Evolutionary conservation across 257 asterid species (phyloP), one percentile per base, ranked within the genome.

Genomic region (Nicotiana tomentosiformis): DNA sequence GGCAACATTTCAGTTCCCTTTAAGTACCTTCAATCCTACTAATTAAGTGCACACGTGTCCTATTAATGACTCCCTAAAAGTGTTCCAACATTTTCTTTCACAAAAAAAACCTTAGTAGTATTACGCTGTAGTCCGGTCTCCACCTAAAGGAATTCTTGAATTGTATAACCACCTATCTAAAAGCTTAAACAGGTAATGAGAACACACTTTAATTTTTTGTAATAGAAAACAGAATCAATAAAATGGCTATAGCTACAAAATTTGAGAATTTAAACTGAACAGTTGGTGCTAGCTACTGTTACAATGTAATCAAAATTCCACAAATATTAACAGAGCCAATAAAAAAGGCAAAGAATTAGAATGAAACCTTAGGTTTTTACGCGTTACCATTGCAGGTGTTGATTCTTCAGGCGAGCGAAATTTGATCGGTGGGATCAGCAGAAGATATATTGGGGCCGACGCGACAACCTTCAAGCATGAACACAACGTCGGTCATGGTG

Each of bases 381-480:
- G 64, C 1, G 43, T 26, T 32, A 46, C 23, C 14, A 7, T 46
- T 35, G 77, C 39, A 5, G 4, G 39, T 23, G 43, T 2, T 26
- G 62, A 62, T 49, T 26, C 53, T 62, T 89, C 86, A 89, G 39
- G 93, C 88, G 5, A 95, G 95, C 1, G 95, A 90, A 17, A 87
- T 90, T 35, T 85, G 90, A 11, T 91, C 86, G 7, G 97, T 92
- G 2, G 93, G 96, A 39, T 90, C 93, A 0, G 90, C 90, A 2
- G 94, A 90, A 4, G 92, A 90, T 12, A 90, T 81, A 14, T 92
- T 94, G 7, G 94, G 88, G 23, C 93, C 94, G 9, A 86, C 92
- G 30, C 97, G 90, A 74, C 97, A 93, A 20, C 97, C 94, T 86
- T 93, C 97, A 10, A 93, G 89, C 95, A 93, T 93, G 91, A 90